A percentile compares a stretch with the other conserved stretches of the same genome.
phyloP scores from a whole-genome alignment of 164 flowering plant species.

The Taxillus chinensis region DNA sequence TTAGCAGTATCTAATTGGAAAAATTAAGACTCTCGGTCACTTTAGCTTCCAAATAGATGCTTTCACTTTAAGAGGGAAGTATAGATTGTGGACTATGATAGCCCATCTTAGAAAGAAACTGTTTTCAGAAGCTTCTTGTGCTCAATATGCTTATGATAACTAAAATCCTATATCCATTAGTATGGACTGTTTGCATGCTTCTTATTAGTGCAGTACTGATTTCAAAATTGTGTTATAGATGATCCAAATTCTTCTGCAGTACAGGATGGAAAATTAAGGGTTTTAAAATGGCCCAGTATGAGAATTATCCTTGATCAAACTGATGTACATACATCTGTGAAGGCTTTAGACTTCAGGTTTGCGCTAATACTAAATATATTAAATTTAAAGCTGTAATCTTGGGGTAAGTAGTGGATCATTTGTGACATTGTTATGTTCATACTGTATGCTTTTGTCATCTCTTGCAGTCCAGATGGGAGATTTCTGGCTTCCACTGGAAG shows the following conservation, averaged over 20 bases:
- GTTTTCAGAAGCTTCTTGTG: no score
- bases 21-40: no score
- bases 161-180: no score
- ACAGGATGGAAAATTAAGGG: slow-evolving; percentile 90
- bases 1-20: no score
- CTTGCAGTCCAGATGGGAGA: slow-evolving; percentile 75
- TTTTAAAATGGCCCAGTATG: slow-evolving; percentile 94
- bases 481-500: slow-evolving; percentile 69
- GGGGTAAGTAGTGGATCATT: slow-evolving; percentile 2
- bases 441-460: slow-evolving; percentile 1
- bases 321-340: slow-evolving; percentile 57
- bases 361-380: background rate
- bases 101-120: no score
- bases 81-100: no score
- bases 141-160: no score
- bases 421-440: slow-evolving; percentile 9
- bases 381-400: background rate
- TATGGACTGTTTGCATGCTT: no score
- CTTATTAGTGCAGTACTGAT: background rate
- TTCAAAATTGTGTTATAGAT: slow-evolving; percentile 10
- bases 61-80: no score
- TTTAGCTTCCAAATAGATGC: no score
- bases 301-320: slow-evolving; percentile 49
- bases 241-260: slow-evolving; percentile 36
- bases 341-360: slow-evolving; percentile 89